Base-by-base conservation (phyloP, 305 asterid species). In the Rubia peregrina region DNA sequence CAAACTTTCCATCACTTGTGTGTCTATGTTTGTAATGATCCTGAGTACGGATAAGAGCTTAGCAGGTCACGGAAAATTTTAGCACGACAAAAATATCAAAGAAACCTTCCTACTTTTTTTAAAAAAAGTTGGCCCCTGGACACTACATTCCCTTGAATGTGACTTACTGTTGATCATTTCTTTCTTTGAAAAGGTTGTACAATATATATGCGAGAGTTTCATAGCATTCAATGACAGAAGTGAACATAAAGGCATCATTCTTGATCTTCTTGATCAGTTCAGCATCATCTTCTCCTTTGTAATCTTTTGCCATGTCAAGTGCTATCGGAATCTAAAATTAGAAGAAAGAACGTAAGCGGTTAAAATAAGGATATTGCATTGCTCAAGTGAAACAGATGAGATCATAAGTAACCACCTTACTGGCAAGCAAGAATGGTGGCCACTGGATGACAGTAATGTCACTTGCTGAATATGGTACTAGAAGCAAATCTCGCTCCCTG, bases 361-460 rank as follows among this genome's bases (percentile, higher is more conserved):
- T 79, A 66, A 67, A 56, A 74, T 21, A 68, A 43, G 76, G 76
- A 57, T 55, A 14, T n/a, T 61, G 63, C 75, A 70, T 71, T 76
- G 67, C 33, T 38, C 67, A 67, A 56, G 78, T 14, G 42, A 66
- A 56, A 67, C 44, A 36, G 46, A 61, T 61, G 64, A 74, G 77
- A 5, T 68, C 73, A 77, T 53, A 19, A 69, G 41, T 61, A 76
- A 74, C 81, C 81, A 95, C 99, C 98, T 95, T 95, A 78, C 99
- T 95, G 69, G 99, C 96, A 65, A 95, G 97, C 85, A 95, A 83
- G 88, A 95, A 95, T 61, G 99, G 99, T 73, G 99, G 99, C 99
- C 99, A 95, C 86, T 95, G 99, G 80, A 95, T 89, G 64, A 95
- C 98, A 61, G 90, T 77, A 69, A 95, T 86, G 63, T 87, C 95